Evolutionary conservation across 352 stramenopile genomes (phyloP), one percentile per base, ranked within the genome.

Genomic region (Phytophthora sp.): DNA sequence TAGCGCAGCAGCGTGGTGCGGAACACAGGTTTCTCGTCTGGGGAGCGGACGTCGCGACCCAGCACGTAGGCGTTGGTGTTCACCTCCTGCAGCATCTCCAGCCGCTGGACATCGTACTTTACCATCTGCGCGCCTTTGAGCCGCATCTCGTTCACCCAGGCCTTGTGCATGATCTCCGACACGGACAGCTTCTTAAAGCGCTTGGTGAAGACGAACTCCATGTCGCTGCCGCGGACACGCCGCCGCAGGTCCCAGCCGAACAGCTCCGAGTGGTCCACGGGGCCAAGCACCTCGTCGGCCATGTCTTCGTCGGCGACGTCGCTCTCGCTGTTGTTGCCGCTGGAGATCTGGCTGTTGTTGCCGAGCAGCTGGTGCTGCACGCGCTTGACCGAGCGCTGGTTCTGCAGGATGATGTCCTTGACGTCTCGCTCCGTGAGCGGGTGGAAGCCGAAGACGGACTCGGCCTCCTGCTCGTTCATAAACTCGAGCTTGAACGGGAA

Each of bases 181-280:
- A 81, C 69, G 2, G 63, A 73, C 6, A 79, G 38, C 10, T 69
- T 63, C 15, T 56, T 42, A 49, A 87, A 84, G 1, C 45, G 62
- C 46, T 84, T 87, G 35, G 71, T 67, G 37, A 81, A 84, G 17
- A 72, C 62, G 48, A 84, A 84, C 57, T 68, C 65, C 65, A 87
- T 76, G 37, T 82, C 72, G 26, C 58, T 69, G 5, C 75, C 74
- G 4, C 54, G 49, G n/a, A 80, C 59, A 15, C 66, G 74, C 13
- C 74, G 62, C 3, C 72, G 55, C 9, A 84, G 34, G 43, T 82
- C 69, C 77, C 75, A 84, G 28, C 69, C 74, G 28, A 84, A 79
- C 18, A 87, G 57, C n/a, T 84, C 71, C 24, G 66, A 65, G 3
- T 39, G 44, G 32, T 67, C 45, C 6, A 75, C 44, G 0, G 59